Evolutionary conservation across 108 stramenopile species (phyloP).

Genomic region (Nitzschia inconspicua): DNA sequence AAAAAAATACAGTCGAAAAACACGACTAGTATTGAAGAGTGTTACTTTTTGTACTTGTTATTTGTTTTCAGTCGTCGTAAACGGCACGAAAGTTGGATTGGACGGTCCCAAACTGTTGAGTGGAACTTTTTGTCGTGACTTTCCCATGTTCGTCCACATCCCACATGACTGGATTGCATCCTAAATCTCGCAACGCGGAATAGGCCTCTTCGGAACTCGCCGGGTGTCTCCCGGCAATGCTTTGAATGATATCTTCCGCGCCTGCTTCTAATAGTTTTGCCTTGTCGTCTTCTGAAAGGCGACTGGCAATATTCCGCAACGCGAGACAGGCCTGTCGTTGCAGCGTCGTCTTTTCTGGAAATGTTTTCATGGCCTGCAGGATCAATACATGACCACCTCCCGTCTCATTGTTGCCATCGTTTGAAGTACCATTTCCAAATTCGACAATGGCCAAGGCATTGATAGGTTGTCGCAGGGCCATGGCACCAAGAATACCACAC

Average conservation of each 20-base stretch:
- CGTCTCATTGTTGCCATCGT: too few species aligned
- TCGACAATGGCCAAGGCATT: slow-evolving; percentile 66
- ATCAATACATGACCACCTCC: slow-evolving; percentile 32
- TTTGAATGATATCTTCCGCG: slow-evolving; percentile 65
- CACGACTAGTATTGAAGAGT: too few species aligned
- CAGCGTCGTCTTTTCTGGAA: slow-evolving; percentile 50
- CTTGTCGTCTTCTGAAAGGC: slow-evolving; percentile 20
- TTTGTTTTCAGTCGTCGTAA: too few species aligned
- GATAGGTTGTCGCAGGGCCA: slow-evolving; percentile 78
- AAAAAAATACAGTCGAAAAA: too few species aligned
- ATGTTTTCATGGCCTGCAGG: slow-evolving; percentile 64
- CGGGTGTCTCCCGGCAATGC: slow-evolving; percentile 68
- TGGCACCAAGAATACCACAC: slow-evolving; percentile 81
- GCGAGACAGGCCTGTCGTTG: slow-evolving; percentile 88
- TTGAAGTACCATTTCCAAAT: slow-evolving; percentile 1
- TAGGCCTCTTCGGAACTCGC: slow-evolving; percentile 90
- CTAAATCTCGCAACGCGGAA: slow-evolving; percentile 87
- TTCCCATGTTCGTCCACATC: slow-evolving; percentile 47
- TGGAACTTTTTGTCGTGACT: slow-evolving; percentile 2
- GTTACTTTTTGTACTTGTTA: too few species aligned
- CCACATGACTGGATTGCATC: slow-evolving; percentile 49
- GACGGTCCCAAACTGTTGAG: slow-evolving; percentile 33
- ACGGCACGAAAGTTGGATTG: slow-evolving; percentile 34
- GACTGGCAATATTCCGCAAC: slow-evolving; percentile 80
- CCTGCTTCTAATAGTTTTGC: slow-evolving; percentile 60